These are phyloP conservation scores for Canariomyces notabilis DNA, from an alignment of 2,329 filamentous ascomycete genomes.

Conservation along the genomic window DNA sequence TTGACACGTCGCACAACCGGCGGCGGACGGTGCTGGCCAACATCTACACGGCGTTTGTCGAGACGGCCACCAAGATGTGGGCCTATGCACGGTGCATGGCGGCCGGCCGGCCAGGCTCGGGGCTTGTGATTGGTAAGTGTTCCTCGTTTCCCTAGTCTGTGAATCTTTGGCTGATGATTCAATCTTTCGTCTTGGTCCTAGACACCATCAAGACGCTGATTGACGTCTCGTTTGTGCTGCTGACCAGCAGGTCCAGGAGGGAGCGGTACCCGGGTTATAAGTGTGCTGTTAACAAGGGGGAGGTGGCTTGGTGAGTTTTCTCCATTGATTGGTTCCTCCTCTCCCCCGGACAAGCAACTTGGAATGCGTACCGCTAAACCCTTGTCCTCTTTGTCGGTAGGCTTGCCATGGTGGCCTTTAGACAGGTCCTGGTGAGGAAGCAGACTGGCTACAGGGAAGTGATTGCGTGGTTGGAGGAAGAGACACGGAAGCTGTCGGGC, in stretches of 20 bases:
- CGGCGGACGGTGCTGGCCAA: conserved; percentile 65
- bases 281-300: conserved; percentile 55
- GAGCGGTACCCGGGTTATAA: conserved; percentile 46
- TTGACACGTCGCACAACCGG: conserved; percentile 75
- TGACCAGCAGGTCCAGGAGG: conserved; percentile 51
- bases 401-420: conserved; percentile 67
- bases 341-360: background rate
- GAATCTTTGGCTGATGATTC: conserved; percentile 1
- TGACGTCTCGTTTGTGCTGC: conserved; percentile 57
- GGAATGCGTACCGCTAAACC: background rate
- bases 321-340: background rate
- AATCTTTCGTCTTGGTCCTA: conserved; percentile 25
- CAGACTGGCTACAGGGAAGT: conserved; percentile 64
- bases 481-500: conserved; percentile 36
- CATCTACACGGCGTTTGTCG: conserved; percentile 66
- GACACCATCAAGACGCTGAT: conserved; percentile 63
- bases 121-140: conserved; percentile 59
- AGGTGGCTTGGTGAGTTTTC: conserved; percentile 55
- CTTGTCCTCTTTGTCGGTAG: conserved; percentile 43
- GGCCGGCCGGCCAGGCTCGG: conserved; percentile 49
- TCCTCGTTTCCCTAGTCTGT: background rate
- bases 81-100: conserved; percentile 58
- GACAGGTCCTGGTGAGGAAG: conserved; percentile 59
- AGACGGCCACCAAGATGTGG: conserved; percentile 73
- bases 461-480: conserved; percentile 61